Conservation (phyloP, 352 stramenopile genomes). For the Pythium sukuiense region DNA sequence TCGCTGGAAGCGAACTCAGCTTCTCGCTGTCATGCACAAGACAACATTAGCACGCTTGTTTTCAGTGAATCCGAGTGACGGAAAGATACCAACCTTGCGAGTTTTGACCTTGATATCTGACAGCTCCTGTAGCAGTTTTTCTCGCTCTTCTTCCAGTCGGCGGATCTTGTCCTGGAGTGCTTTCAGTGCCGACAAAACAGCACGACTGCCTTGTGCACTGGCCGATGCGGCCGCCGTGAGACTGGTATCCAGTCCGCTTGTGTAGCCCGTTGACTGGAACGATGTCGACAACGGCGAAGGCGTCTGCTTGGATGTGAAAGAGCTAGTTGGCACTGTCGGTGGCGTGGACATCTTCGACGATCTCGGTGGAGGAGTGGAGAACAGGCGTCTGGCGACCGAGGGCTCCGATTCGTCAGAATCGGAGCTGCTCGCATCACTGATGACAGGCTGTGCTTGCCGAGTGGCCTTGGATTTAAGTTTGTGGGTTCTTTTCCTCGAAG, state of each 20-base stretch:
- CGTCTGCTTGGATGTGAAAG: slow-evolving; percentile 10
- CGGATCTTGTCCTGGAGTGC: slow-evolving; percentile 79
- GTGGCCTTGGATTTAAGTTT: not conserved
- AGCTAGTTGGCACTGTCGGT: slow-evolving; percentile 5
- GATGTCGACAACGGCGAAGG: slow-evolving; percentile 4
- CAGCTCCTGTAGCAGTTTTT: slow-evolving; percentile 55
- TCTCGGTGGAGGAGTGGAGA: slow-evolving; percentile 20
- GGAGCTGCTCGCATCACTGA: not conserved
- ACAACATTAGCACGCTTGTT: not conserved
- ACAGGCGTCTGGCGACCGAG: slow-evolving; percentile 18
- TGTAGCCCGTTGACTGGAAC: slow-evolving; percentile 4
- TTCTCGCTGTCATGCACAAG: slow-evolving; percentile 30
- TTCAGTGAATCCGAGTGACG: too few relatives aligned
- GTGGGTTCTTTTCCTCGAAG: slow-evolving; percentile 4
- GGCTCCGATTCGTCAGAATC: slow-evolving; percentile 11
- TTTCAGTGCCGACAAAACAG: slow-evolving; percentile 70
- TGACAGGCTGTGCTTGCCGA: not conserved
- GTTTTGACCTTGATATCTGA: slow-evolving; percentile 53
- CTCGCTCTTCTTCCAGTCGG: slow-evolving; percentile 65
- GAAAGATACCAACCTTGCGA: slow-evolving; percentile 37
- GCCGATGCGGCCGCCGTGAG: slow-evolving; percentile 9
- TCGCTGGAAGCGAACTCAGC: slow-evolving; percentile 47
- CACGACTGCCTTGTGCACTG: slow-evolving; percentile 54
- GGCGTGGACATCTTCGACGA: slow-evolving; percentile 15
- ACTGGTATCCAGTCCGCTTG: slow-evolving; percentile 12